A percentile compares a stretch with the other conserved stretches of the same genome.
Evolutionary conservation across 1,284 basidiomycete species (phyloP).

Genomic region (Cutaneotrichosporon curvatum): DNA sequence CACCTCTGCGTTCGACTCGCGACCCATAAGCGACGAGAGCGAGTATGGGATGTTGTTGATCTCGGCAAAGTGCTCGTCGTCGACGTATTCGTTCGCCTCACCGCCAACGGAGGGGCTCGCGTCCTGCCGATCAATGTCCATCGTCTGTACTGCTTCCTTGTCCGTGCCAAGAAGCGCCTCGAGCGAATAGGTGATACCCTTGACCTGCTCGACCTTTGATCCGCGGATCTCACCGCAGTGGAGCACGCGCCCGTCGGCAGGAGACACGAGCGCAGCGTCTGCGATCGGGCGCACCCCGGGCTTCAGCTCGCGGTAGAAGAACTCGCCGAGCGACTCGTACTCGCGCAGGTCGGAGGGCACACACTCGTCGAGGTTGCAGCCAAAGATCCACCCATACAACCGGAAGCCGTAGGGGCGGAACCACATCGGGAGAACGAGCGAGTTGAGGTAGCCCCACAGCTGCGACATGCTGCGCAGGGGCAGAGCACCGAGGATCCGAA

Average conservation of each 20-base stretch:
- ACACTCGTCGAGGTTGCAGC: conserved; percentile 89
- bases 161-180: conserved; percentile 76
- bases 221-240: conserved; percentile 86
- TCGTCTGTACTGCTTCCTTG: conserved; percentile 6
- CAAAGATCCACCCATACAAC: conserved; percentile 79
- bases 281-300: conserved; percentile 74
- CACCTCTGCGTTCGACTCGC: conserved; percentile 19
- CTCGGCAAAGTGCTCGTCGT: conserved; percentile 81
- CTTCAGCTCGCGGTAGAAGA: conserved; percentile 87
- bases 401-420: conserved; percentile 80
- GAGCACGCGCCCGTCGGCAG: conserved; percentile 85
- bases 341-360: conserved; percentile 67
- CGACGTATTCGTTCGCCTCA: conserved; percentile 19
- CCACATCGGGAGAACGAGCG: conserved; percentile 87
- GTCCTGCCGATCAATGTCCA: conserved; percentile 17
- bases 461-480: conserved; percentile 90
- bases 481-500: conserved; percentile 90
- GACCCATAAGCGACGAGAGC: conserved; percentile 70
- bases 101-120: conserved; percentile 46
- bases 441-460: conserved; percentile 93
- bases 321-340: conserved; percentile 81
- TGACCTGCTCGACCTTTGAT: conserved; percentile 85
- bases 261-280: conserved; percentile 71
- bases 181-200: conserved; percentile 93
- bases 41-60: conserved; percentile 97